A percentile compares a stretch with the other conserved stretches of the same genome.
These are phyloP conservation scores for Pichia heedii DNA, from an alignment of 805 yeast species.

Conservation along the genomic window DNA sequence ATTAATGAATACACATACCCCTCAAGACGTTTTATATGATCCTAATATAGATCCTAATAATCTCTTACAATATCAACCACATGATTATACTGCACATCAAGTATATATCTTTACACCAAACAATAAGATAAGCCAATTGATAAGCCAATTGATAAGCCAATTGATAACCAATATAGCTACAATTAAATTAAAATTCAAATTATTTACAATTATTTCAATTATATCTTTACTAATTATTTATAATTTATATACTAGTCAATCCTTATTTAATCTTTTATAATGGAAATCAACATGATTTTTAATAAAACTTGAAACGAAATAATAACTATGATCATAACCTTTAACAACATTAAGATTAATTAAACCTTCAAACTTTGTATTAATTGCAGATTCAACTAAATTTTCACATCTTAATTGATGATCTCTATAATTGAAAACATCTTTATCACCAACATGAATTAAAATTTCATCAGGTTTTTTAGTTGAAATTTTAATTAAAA, in stretches of 20 bases:
- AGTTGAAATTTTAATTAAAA: conserved; percentile 44
- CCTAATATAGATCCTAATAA: conserved; percentile 23
- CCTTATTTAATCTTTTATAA: conserved; percentile 29
- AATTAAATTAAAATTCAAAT: no score
- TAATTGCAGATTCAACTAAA: conserved; percentile 51
- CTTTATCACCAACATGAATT: conserved; percentile 76
- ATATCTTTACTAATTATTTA: background rate
- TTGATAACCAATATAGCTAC: no score
- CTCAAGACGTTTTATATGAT: conserved; percentile 24
- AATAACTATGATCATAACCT: conserved; percentile 89
- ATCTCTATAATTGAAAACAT: conserved; percentile 49
- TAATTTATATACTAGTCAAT: conserved; percentile 9
- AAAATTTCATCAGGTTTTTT: conserved; percentile 44
- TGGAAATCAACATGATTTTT: conserved; percentile 82
- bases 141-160: background rate
- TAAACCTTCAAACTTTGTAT: conserved; percentile 48
- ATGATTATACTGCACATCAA: conserved; percentile 22
- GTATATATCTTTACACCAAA: background rate
- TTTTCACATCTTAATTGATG: conserved; percentile 68
- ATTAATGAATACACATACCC: background rate
- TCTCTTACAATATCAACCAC: conserved; percentile 24
- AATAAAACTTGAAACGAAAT: conserved; percentile 70
- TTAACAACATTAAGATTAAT: conserved; percentile 56
- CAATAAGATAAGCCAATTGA: no score
- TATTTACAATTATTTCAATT: background rate